phyloP scores from a whole-genome alignment of 148 eudicot species.

The Vaccinium vitisidaea region DNA sequence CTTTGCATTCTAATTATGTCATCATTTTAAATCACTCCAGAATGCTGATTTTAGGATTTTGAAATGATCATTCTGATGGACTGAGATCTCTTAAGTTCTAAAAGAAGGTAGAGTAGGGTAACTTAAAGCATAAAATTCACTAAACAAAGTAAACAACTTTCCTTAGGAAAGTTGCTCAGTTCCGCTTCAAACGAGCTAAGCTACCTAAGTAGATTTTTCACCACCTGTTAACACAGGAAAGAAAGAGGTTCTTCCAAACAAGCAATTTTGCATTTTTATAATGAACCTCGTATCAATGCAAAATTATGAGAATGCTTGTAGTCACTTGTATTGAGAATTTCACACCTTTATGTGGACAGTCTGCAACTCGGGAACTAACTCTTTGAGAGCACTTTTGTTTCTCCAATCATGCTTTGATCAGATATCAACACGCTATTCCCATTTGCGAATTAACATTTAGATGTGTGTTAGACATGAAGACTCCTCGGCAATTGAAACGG shows the following conservation, averaged over 20 bases:
- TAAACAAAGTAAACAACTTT: neutral
- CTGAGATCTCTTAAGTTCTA: neutral
- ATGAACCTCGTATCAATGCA: neutral
- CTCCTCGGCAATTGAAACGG: conserved; percentile 47
- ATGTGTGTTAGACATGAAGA: conserved; percentile 43
- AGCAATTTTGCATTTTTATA: neutral
- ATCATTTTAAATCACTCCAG: neutral
- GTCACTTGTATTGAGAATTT: neutral
- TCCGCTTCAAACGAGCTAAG: neutral
- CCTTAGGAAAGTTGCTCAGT: neutral
- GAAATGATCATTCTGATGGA: neutral
- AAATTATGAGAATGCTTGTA: neutral
- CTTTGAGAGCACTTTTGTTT: conserved; percentile 4
- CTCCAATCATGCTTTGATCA: neutral
- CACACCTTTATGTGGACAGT: neutral
- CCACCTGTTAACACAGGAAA: neutral
- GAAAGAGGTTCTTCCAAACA: neutral
- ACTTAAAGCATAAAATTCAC: neutral
- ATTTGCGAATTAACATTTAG: neutral
- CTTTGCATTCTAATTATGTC: neutral
- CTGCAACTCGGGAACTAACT: conserved; percentile 4
- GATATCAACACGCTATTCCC: neutral
- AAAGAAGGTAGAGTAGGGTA: conserved; percentile 5
- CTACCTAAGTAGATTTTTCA: neutral
- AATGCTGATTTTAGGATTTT: neutral